Percentiles rank a stretch among this genome's conserved stretches.
These are phyloP conservation scores for Aureobasidium sp. DNA, from an alignment of 2,329 filamentous ascomycete species.

Conservation along the genomic window DNA sequence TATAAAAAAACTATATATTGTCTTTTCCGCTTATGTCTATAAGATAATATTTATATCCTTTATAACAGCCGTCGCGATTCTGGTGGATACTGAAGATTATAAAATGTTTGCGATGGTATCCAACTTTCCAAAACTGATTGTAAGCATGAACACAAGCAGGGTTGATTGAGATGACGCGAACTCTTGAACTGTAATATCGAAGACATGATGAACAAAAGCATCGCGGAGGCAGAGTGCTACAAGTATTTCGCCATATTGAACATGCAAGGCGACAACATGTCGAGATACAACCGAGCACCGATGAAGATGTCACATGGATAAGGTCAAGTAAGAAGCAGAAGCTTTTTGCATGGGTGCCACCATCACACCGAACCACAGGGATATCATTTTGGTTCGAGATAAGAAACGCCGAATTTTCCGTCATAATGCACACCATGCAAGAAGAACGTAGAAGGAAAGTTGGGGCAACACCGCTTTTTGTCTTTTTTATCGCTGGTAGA, in stretches of 20 bases:
- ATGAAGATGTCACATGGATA: neutral
- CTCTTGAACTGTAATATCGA: neutral
- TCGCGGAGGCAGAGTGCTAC: neutral
- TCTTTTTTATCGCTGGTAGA: constrained; percentile 11
- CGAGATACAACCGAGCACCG: neutral
- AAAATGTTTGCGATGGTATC: neutral
- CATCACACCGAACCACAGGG: constrained; percentile 8
- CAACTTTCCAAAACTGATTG: no score
- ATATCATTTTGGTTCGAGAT: constrained; percentile 6
- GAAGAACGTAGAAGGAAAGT: neutral
- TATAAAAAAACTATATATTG: neutral
- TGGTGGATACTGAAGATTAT: neutral
- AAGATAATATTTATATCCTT: neutral
- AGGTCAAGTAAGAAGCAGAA: neutral
- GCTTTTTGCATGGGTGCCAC: constrained; percentile 3
- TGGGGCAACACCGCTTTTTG: constrained; percentile 10
- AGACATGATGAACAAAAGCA: neutral
- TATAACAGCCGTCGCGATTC: neutral
- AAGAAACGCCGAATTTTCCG: neutral
- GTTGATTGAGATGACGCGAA: neutral
- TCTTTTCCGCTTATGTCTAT: neutral
- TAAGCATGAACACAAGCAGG: no score
- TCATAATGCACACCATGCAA: neutral
- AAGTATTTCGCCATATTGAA: no score
- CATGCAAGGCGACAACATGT: neutral